A percentile compares a stretch with the other conserved stretches of the same genome.
Conservation (phyloP, 2,329 filamentous ascomycete genomes). For the Sphaerulina vaccinii region DNA sequence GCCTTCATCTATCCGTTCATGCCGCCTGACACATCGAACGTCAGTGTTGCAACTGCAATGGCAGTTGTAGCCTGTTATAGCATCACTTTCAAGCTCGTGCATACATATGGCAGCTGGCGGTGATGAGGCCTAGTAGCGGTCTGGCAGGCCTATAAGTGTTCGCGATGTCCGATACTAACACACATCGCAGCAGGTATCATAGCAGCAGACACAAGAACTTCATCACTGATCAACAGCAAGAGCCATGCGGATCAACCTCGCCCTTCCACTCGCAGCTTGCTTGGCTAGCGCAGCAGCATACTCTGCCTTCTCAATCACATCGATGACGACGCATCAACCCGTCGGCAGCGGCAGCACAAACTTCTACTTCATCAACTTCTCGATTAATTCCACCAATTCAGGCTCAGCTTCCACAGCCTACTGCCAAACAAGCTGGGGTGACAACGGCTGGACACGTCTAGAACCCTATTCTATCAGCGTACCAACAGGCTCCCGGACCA, state of each 20-base stretch:
- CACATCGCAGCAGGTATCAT: too few species aligned
- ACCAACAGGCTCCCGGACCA: slow-evolving; percentile 29
- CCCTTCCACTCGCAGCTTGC: not conserved
- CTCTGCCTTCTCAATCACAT: slow-evolving; percentile 11
- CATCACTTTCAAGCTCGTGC: not conserved
- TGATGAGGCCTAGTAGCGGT: not conserved
- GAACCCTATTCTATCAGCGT: slow-evolving; percentile 23
- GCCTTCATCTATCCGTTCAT: not conserved
- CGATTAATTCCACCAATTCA: slow-evolving; percentile 23
- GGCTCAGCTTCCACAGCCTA: slow-evolving; percentile 15
- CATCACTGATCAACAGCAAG: not conserved
- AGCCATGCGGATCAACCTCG: not conserved
- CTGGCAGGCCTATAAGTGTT: not conserved
- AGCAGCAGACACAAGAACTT: too few species aligned
- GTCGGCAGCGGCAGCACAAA: slow-evolving; percentile 31
- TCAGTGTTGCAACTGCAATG: slow-evolving; percentile 3
- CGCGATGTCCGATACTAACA: too few species aligned
- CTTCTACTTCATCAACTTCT: slow-evolving; percentile 31
- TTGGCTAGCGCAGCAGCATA: slow-evolving; percentile 3
- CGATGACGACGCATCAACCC: slow-evolving; percentile 29
- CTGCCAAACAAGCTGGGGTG: slow-evolving; percentile 30
- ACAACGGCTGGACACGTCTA: slow-evolving; percentile 22
- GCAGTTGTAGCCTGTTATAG: not conserved
- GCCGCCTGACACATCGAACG: not conserved
- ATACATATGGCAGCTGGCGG: not conserved